A percentile compares a stretch with the other conserved stretches of the same genome.
phyloP scores from a whole-genome alignment of 768 basidiomycete species.

The Serendipita indica region DNA sequence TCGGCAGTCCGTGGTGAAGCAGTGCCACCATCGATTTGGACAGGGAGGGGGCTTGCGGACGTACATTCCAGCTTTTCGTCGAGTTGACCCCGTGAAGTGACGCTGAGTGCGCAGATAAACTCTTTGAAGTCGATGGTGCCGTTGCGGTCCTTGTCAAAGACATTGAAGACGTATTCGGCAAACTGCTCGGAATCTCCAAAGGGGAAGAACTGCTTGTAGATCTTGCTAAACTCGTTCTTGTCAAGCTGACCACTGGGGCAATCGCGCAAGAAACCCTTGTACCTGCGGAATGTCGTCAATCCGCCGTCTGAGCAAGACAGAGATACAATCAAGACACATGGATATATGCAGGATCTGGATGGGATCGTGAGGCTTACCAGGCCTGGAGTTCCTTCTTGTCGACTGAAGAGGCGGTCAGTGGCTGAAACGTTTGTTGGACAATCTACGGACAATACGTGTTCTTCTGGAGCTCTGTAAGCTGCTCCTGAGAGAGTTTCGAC shows the following conservation, averaged over 20 bases:
- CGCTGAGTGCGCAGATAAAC: slow-evolving; percentile 94
- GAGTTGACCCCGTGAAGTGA: slow-evolving; percentile 81
- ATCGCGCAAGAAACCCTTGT: slow-evolving; percentile 98
- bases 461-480: slow-evolving; percentile 90
- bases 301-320: slow-evolving; percentile 9
- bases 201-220: slow-evolving; percentile 99
- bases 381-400: slow-evolving; percentile 96
- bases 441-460: slow-evolving; percentile 82
- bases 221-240: slow-evolving; percentile 88
- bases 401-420: slow-evolving; percentile 34
- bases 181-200: slow-evolving; percentile 96
- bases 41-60: slow-evolving; percentile 18
- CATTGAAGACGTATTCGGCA: slow-evolving; percentile 97
- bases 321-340: slow-evolving; percentile 4
- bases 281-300: slow-evolving; percentile 38
- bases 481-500: slow-evolving; percentile 85
- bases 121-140: slow-evolving; percentile 98
- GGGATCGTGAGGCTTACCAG: slow-evolving; percentile 38
- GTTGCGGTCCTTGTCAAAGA: slow-evolving; percentile 89
- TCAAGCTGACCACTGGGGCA: slow-evolving; percentile 94
- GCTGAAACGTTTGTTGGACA: background rate
- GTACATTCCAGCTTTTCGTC: slow-evolving; percentile 98
- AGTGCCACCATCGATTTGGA: slow-evolving; percentile 8
- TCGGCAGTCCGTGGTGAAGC: background rate
- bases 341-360: background rate